phyloP scores from a whole-genome alignment of 306 rosid genomes.

The Elaeagnus macrophylla region DNA sequence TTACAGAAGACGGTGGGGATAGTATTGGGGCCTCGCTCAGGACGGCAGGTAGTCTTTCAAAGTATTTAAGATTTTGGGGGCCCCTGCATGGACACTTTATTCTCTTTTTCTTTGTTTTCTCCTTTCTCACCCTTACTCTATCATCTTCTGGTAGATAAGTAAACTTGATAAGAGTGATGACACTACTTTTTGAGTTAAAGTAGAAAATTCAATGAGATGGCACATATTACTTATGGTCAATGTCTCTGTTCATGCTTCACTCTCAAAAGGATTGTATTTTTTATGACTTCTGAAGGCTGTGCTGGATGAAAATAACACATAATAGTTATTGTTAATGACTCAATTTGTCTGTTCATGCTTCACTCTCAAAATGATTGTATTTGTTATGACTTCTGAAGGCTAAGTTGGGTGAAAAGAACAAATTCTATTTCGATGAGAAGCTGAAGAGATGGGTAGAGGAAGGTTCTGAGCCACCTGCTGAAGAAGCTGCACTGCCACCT shows the following conservation, averaged over 20 bases:
- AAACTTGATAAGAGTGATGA: too few relatives aligned
- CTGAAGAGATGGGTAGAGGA: slow-evolving; percentile 92
- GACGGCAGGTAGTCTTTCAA: slow-evolving; percentile 46
- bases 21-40: slow-evolving; percentile 64
- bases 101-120: not conserved
- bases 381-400: slow-evolving; percentile 46
- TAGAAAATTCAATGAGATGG: too few relatives aligned
- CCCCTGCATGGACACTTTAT: not conserved
- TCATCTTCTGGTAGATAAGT: too few relatives aligned
- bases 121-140: not conserved
- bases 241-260: slow-evolving; percentile 16
- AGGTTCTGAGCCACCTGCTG: slow-evolving; percentile 70
- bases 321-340: slow-evolving; percentile 1
- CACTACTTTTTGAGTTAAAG: too few relatives aligned
- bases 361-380: slow-evolving; percentile 14
- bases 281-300: slow-evolving; percentile 52
- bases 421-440: slow-evolving; percentile 83
- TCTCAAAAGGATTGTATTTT: slow-evolving; percentile 16
- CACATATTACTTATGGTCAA: not conserved
- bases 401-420: slow-evolving; percentile 76
- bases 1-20: slow-evolving; percentile 68
- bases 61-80: slow-evolving; percentile 5
- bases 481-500: slow-evolving; percentile 65
- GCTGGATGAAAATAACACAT: slow-evolving; percentile 74
- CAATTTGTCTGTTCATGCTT: slow-evolving; percentile 16